These are phyloP conservation scores for Suillus luteus DNA, from an alignment of 768 basidiomycete genomes.

Conservation along the genomic window DNA sequence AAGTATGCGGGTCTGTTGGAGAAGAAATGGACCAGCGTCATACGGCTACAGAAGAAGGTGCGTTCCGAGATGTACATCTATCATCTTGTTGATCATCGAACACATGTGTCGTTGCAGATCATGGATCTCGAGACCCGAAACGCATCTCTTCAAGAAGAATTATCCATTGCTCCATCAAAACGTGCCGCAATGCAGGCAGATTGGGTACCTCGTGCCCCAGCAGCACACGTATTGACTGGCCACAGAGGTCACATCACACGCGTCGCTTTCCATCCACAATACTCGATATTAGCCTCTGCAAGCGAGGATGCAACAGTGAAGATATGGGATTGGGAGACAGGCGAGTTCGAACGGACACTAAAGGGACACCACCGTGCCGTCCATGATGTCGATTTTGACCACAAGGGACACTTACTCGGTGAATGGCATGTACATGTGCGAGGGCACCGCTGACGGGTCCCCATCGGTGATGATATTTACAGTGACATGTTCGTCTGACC, in stretches of 20 bases:
- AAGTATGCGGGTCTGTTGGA: constrained; percentile 86
- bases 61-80: constrained; percentile 15
- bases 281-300: constrained; percentile 79
- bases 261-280: constrained; percentile 86
- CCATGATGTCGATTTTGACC: constrained; percentile 86
- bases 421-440: constrained; percentile 20
- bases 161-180: constrained; percentile 49
- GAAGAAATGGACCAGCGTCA: constrained; percentile 98
- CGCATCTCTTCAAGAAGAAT: constrained; percentile 74
- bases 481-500: constrained; percentile 76
- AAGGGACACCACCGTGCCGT: constrained; percentile 92
- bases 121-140: constrained; percentile 92
- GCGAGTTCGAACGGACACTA: constrained; percentile 88
- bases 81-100: constrained; percentile 16
- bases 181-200: constrained; percentile 68
- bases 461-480: constrained; percentile 5
- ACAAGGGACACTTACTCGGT: constrained; percentile 84
- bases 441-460: background rate
- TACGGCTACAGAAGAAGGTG: constrained; percentile 94
- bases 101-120: constrained; percentile 53
- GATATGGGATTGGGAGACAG: constrained; percentile 97
- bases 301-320: constrained; percentile 90
- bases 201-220: constrained; percentile 88
- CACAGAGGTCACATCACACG: constrained; percentile 77
- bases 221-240: constrained; percentile 74